These are phyloP conservation scores for Amylostereum areolatum DNA, from an alignment of 1,284 basidiomycete species.

Conservation along the genomic window DNA sequence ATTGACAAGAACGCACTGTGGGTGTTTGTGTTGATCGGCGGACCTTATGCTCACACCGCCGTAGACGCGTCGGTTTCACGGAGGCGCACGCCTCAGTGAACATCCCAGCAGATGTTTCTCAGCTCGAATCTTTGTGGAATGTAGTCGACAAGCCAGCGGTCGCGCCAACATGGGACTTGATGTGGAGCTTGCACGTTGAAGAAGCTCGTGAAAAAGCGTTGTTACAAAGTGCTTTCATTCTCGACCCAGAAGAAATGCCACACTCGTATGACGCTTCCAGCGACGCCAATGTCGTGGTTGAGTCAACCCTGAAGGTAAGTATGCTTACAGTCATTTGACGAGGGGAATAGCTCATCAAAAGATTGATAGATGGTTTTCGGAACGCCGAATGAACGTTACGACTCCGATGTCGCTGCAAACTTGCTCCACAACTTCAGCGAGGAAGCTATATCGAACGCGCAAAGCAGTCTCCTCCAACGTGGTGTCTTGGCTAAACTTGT, in stretches of 20 bases:
- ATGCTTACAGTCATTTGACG: not conserved
- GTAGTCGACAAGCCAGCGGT: conserved; percentile 38
- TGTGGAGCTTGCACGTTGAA: conserved; percentile 65
- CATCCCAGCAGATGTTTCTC: conserved; percentile 43
- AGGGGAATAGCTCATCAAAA: not conserved
- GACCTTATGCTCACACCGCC: conserved; percentile 10
- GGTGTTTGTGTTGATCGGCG: conserved; percentile 26
- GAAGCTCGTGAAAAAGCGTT: conserved; percentile 71
- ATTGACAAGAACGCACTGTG: conserved; percentile 84
- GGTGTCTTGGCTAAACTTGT: conserved; percentile 62
- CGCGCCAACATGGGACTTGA: conserved; percentile 59
- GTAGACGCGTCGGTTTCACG: conserved; percentile 53
- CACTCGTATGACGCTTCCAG: conserved; percentile 21
- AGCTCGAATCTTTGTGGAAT: conserved; percentile 41
- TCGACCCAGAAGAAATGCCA: conserved; percentile 35
- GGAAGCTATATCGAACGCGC: conserved; percentile 43
- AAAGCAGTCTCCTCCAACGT: conserved; percentile 51
- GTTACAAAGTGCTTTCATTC: conserved; percentile 50
- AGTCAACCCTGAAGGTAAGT: conserved; percentile 65
- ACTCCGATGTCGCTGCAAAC: conserved; percentile 45
- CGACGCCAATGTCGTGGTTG: conserved; percentile 47
- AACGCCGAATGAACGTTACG: conserved; percentile 62
- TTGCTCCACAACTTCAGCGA: conserved; percentile 55
- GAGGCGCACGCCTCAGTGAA: conserved; percentile 33
- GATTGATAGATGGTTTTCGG: conserved; percentile 67